phyloP scores from a whole-genome alignment of 257 asterid genomes.

The Paraleonurus japonicus region DNA sequence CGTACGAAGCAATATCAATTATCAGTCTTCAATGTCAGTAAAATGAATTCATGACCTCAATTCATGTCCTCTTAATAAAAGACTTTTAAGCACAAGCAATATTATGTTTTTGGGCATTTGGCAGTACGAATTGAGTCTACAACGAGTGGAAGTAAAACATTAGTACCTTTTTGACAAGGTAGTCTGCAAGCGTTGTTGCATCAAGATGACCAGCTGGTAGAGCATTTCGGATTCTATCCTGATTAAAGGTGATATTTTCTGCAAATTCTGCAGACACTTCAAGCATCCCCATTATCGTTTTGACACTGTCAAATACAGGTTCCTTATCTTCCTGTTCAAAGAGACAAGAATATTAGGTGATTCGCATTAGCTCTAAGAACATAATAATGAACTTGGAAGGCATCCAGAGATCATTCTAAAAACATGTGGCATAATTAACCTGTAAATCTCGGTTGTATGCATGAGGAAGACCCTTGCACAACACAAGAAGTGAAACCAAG shows the following conservation, averaged over 20 bases:
- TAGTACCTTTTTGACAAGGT: conserved; percentile 89
- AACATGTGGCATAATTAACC: conserved; percentile 38
- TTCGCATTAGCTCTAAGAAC: not conserved
- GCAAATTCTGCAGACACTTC: conserved; percentile 98
- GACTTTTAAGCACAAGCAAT: not conserved
- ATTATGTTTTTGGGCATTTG: not conserved
- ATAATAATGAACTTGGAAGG: conserved; percentile 1
- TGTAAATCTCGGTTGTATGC: conserved; percentile 98
- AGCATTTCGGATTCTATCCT: conserved; percentile 61
- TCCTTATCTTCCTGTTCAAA: conserved; percentile 89
- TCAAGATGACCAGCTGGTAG: conserved; percentile 98
- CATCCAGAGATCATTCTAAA: not conserved
- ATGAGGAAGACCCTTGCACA: conserved; percentile 99
- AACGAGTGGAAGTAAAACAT: not conserved
- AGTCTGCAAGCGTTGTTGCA: conserved; percentile 96
- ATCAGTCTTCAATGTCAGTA: not conserved
- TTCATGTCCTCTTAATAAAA: not conserved
- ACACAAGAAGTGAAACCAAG: conserved; percentile 85
- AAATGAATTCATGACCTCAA: not conserved
- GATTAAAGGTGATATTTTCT: conserved; percentile 69
- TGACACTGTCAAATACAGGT: conserved; percentile 93
- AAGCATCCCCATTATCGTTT: conserved; percentile 88
- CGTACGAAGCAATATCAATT: not conserved
- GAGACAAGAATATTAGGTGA: conserved; percentile 3
- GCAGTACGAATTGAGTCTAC: not conserved